phyloP scores from a whole-genome alignment of 345 rosid species.

The Geranium rotundifolium region DNA sequence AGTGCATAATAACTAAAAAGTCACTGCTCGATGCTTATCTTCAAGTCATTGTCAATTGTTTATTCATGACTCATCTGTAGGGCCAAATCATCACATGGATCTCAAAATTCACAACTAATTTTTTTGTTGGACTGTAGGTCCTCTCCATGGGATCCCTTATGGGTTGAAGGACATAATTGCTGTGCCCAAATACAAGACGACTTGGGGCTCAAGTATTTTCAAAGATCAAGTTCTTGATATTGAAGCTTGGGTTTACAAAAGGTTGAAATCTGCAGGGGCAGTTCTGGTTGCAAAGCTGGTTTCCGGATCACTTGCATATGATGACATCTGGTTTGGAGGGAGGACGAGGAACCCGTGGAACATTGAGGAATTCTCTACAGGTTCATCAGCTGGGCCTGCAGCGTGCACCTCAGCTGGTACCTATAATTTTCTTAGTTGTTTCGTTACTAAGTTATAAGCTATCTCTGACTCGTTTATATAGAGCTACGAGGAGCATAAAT shows the following conservation, averaged over 20 bases:
- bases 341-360: conserved; percentile 92
- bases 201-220: conserved; percentile 78
- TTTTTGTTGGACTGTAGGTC: conserved; percentile 30
- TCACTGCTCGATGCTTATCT: background rate
- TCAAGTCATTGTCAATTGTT: background rate
- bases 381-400: conserved; percentile 90
- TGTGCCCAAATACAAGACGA: conserved; percentile 68
- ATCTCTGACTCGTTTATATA: background rate
- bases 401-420: conserved; percentile 84
- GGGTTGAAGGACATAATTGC: conserved; percentile 77
- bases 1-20: background rate
- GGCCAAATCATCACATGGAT: background rate
- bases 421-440: conserved; percentile 1
- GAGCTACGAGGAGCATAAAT: background rate
- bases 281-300: conserved; percentile 88
- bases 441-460: background rate
- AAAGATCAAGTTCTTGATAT: conserved; percentile 61
- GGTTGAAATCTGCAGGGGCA: conserved; percentile 64
- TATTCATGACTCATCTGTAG: background rate
- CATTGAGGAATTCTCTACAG: conserved; percentile 78
- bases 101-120: background rate
- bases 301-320: conserved; percentile 71
- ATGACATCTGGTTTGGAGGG: conserved; percentile 88
- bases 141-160: conserved; percentile 90
- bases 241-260: conserved; percentile 86